phyloP scores from a whole-genome alignment of 1,139 yeast genomes.

The Zygoascus hellenicus region DNA sequence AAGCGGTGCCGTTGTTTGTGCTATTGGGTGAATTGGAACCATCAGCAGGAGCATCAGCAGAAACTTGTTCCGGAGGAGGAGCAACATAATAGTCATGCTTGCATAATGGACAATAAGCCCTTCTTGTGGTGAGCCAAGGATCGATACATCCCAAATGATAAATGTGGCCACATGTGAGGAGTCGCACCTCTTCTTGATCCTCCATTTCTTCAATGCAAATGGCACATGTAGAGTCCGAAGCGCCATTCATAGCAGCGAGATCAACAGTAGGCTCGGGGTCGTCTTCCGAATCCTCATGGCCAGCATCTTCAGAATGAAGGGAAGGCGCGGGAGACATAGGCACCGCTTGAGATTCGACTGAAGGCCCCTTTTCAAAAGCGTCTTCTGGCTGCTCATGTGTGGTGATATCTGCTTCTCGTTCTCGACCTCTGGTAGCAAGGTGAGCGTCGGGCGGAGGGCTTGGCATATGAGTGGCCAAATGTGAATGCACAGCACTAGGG shows the following conservation, averaged over 20 bases:
- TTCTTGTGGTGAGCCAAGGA: slow-evolving; percentile 71
- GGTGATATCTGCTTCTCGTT: no score
- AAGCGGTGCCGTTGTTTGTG: slow-evolving; percentile 1
- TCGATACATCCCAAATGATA: slow-evolving; percentile 77
- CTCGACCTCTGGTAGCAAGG: no score
- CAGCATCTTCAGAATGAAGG: slow-evolving; percentile 4
- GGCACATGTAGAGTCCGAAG: slow-evolving; percentile 57
- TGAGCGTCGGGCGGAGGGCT: no score
- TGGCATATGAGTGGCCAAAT: no score
- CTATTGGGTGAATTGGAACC: slow-evolving; percentile 1
- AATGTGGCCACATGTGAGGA: slow-evolving; percentile 76
- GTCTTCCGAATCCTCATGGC: slow-evolving; percentile 17
- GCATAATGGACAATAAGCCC: slow-evolving; percentile 84
- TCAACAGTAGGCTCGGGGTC: slow-evolving; percentile 16
- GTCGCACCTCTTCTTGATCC: slow-evolving; percentile 60
- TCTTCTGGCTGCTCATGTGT: neutral
- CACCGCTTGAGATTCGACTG: slow-evolving; percentile 15
- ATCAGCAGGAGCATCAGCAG: slow-evolving; percentile 8
- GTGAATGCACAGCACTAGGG: no score
- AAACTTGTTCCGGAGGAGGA: slow-evolving; percentile 23
- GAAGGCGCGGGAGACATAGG: neutral
- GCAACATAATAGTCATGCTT: slow-evolving; percentile 40
- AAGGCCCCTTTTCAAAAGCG: slow-evolving; percentile 17
- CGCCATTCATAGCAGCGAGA: slow-evolving; percentile 37
- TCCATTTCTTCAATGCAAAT: slow-evolving; percentile 67